Percentiles rank a stretch among this genome's conserved stretches.
phyloP scores from a whole-genome alignment of 495 filamentous ascomycete species.

The Lasiosphaeria miniovina region DNA sequence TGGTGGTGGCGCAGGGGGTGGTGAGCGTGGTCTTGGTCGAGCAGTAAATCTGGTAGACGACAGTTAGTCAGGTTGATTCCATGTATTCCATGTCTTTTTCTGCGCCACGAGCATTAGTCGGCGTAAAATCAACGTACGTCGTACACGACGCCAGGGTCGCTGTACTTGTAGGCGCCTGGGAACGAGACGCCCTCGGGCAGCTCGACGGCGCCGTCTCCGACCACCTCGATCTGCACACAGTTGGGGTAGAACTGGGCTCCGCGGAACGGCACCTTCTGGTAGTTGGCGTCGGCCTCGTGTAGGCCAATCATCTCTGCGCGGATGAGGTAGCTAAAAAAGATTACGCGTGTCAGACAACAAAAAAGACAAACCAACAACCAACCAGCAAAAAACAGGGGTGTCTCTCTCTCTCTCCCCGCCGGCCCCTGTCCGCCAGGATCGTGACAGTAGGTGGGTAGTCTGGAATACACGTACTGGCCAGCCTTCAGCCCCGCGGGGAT shows the following conservation, averaged over 20 bases:
- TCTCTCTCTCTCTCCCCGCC: not conserved
- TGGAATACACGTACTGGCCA: conserved; percentile 32
- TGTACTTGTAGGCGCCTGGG: conserved; percentile 34
- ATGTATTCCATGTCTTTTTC: not conserved
- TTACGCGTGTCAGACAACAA: too few species aligned
- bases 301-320: conserved; percentile 48
- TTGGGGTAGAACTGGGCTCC: conserved; percentile 48
- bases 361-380: too few species aligned
- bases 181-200: conserved; percentile 33
- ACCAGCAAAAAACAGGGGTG: not conserved
- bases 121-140: conserved; percentile 20
- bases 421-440: too few species aligned
- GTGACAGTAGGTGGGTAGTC: not conserved
- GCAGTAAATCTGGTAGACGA: conserved; percentile 25
- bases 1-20: conserved; percentile 27
- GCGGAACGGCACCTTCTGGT: conserved; percentile 27
- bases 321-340: conserved; percentile 35
- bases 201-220: conserved; percentile 32
- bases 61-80: not conserved
- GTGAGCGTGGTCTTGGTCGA: conserved; percentile 27
- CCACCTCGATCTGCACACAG: conserved; percentile 45
- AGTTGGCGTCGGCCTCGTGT: conserved; percentile 40
- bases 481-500: conserved; percentile 41
- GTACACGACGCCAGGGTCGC: conserved; percentile 32
- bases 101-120: not conserved